Evolutionary conservation across 2,329 filamentous ascomycete species (phyloP).

Genomic region (Coniochaeta sp.): DNA sequence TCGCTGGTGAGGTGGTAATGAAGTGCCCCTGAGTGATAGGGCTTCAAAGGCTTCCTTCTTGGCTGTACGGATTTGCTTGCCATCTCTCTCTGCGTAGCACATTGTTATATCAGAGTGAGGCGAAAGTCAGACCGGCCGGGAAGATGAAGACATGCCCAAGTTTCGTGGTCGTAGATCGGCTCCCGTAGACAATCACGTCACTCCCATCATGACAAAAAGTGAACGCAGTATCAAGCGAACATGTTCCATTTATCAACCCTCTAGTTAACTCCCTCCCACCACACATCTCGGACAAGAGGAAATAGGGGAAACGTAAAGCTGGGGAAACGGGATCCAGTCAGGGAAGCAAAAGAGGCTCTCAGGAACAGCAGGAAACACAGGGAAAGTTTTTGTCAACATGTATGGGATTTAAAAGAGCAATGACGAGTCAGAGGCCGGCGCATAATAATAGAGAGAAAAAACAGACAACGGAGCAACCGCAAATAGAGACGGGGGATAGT

Average conservation of each 20-base stretch:
- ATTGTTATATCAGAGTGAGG: too few relatives aligned
- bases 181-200: background rate
- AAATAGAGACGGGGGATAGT: background rate
- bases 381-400: background rate
- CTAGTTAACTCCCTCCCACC: background rate
- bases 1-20: too few relatives aligned
- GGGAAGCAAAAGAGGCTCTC: too few relatives aligned
- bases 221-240: background rate
- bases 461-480: too few relatives aligned
- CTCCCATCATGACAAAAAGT: background rate
- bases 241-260: background rate
- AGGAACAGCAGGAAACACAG: background rate
- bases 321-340: too few relatives aligned
- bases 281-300: background rate
- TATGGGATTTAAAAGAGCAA: constrained; percentile 2
- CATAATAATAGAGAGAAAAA: background rate
- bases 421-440: background rate
- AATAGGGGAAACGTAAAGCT: background rate
- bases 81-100: too few relatives aligned
- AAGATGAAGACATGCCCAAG: too few relatives aligned
- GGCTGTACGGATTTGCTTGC: too few relatives aligned
- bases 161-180: too few relatives aligned
- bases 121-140: too few relatives aligned
- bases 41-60: too few relatives aligned
- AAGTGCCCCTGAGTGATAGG: too few relatives aligned